These are phyloP conservation scores for Physaria fendleri DNA, from an alignment of 345 rosid genomes.

Conservation along the genomic window DNA sequence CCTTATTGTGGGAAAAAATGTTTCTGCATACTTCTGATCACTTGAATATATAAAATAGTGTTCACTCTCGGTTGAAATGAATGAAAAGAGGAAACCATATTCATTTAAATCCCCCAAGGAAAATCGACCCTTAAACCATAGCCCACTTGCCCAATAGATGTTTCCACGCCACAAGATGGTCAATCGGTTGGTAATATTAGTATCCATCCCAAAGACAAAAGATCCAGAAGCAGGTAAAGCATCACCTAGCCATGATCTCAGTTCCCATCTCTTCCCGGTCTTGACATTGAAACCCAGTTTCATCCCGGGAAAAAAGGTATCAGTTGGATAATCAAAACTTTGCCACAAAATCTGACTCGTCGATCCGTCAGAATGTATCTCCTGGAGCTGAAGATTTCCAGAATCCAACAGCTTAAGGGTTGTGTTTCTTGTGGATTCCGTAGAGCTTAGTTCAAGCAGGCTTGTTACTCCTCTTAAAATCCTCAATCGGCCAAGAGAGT, in stretches of 20 bases:
- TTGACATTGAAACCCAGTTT: slow-evolving; percentile 36
- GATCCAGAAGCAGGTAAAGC: slow-evolving; percentile 20
- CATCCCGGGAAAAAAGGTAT: slow-evolving; percentile 41
- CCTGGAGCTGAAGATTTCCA: slow-evolving; percentile 36
- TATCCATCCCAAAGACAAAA: slow-evolving; percentile 25
- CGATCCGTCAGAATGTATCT: slow-evolving; percentile 30
- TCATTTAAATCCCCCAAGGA: background rate
- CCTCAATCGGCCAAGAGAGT: slow-evolving; percentile 26
- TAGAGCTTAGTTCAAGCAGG: slow-evolving; percentile 14
- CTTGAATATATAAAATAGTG: slow-evolving; percentile 18
- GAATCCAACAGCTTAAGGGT: slow-evolving; percentile 29
- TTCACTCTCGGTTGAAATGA: slow-evolving; percentile 24
- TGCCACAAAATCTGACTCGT: slow-evolving; percentile 26
- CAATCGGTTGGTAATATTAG: slow-evolving; percentile 14
- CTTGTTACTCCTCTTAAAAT: slow-evolving; percentile 13
- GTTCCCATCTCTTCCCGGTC: slow-evolving; percentile 29
- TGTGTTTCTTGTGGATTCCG: slow-evolving; percentile 14
- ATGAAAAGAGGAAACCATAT: background rate
- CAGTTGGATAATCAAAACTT: slow-evolving; percentile 41
- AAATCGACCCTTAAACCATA: slow-evolving; percentile 1
- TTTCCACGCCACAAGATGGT: slow-evolving; percentile 17
- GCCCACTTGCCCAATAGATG: slow-evolving; percentile 25
- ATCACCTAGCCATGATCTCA: slow-evolving; percentile 25
- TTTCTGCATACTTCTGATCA: background rate
- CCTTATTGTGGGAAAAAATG: background rate